Evolutionary conservation across 2,329 filamentous ascomycete species (phyloP).

Genomic region (Chrysoporthe cubensis): DNA sequence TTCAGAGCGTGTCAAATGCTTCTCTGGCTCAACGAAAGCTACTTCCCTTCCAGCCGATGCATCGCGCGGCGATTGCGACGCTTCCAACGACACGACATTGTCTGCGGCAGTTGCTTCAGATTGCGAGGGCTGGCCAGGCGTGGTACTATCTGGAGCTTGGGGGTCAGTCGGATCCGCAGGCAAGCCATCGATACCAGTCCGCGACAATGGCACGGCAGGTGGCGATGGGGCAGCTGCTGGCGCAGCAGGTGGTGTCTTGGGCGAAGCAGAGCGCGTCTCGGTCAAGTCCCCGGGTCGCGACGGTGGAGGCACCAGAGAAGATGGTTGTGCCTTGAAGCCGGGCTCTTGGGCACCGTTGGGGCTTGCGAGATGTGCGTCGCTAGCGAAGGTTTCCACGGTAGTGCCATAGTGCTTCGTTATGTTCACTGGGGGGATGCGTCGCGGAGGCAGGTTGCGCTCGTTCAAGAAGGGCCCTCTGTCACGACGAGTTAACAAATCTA

Average conservation of each 20-base stretch:
- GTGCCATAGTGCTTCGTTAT: constrained; percentile 12
- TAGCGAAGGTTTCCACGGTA: not conserved
- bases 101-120: constrained; percentile 3
- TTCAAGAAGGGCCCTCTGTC: constrained; percentile 27
- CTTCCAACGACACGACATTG: not conserved
- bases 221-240: not conserved
- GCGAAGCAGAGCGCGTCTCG: constrained; percentile 18
- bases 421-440: constrained; percentile 28
- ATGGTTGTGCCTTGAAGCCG: not conserved
- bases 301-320: constrained; percentile 8
- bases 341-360: constrained; percentile 10
- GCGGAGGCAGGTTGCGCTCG: constrained; percentile 28
- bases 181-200: not conserved
- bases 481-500: constrained; percentile 32
- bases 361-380: not conserved
- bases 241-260: constrained; percentile 4
- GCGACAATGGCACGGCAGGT: not conserved
- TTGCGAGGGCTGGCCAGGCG: constrained; percentile 6
- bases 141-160: not conserved
- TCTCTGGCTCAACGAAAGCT: constrained; percentile 19
- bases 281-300: constrained; percentile 1
- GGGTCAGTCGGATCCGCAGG: not conserved
- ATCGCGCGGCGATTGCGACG: constrained; percentile 3
- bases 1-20: not conserved
- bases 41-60: constrained; percentile 22